Evolutionary conservation across 2,329 filamentous ascomycete genomes (phyloP).

Genomic region (Fusarium siculi): DNA sequence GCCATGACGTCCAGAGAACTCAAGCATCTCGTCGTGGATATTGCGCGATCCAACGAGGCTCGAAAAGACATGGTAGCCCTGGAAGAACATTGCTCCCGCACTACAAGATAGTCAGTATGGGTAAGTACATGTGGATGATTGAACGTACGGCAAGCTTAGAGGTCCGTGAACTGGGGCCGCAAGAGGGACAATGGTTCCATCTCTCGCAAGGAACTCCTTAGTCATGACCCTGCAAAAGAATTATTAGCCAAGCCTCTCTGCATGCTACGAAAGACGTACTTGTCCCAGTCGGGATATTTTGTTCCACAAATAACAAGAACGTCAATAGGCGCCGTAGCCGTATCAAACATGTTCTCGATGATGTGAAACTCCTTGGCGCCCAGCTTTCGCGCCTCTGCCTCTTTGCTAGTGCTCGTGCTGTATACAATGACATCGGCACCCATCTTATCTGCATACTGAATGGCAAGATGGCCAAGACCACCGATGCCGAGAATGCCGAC

Average conservation of each 20-base stretch:
- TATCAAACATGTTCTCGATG: neutral
- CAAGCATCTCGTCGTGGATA: slow-evolving; percentile 12
- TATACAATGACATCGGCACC: neutral
- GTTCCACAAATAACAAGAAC: slow-evolving; percentile 13
- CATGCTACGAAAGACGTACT: slow-evolving; percentile 5
- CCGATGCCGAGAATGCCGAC: slow-evolving; percentile 11
- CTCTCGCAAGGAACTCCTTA: slow-evolving; percentile 7
- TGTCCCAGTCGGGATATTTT: slow-evolving; percentile 27
- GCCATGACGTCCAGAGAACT: neutral
- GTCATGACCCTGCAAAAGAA: neutral
- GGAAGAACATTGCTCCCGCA: slow-evolving; percentile 14
- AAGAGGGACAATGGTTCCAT: neutral
- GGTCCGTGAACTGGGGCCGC: neutral
- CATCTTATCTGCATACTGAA: slow-evolving; percentile 14
- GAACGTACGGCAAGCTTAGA: neutral
- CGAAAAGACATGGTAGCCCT: slow-evolving; percentile 3
- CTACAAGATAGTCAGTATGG: neutral
- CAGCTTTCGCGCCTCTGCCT: neutral
- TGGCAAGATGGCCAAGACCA: slow-evolving; percentile 2
- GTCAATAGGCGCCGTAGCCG: slow-evolving; percentile 1
- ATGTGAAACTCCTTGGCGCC: slow-evolving; percentile 8
- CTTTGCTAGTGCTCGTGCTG: slow-evolving; percentile 13
- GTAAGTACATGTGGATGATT: rapidly evolving
- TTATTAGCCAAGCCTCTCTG: rapidly evolving
- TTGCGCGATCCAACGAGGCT: slow-evolving; percentile 1